Conservation (phyloP, 495 filamentous ascomycete species). For the Xylaria acuta region DNA sequence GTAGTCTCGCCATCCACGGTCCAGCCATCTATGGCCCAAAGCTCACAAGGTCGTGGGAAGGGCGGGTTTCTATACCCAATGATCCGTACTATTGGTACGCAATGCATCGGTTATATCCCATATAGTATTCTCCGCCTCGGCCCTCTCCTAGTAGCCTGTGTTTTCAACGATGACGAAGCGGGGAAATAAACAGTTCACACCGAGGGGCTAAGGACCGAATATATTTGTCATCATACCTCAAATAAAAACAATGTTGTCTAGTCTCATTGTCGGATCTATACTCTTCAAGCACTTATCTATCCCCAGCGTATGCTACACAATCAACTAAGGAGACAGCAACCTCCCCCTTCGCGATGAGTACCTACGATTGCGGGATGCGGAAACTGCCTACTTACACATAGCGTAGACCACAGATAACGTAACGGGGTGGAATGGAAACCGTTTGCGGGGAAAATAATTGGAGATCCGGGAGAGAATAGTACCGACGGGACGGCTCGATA, state of each 20-base stretch:
- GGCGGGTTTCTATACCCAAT: background rate
- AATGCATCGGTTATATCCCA: conserved; percentile 9
- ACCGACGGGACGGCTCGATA: conserved; percentile 29
- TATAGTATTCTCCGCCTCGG: conserved; percentile 5
- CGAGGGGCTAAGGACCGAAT: background rate
- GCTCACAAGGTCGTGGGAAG: background rate
- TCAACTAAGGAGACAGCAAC: background rate
- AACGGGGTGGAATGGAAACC: conserved; percentile 31
- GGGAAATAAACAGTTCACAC: conserved; percentile 12
- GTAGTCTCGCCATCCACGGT: background rate
- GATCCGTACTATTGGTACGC: background rate
- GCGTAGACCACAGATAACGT: background rate
- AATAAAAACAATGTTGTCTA: background rate
- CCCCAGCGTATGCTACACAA: background rate
- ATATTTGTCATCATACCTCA: background rate
- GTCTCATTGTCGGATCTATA: background rate
- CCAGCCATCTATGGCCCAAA: background rate
- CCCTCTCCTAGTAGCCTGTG: background rate
- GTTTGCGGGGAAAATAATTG: conserved; percentile 22
- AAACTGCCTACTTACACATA: background rate
- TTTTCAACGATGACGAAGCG: conserved; percentile 15
- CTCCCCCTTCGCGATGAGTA: background rate
- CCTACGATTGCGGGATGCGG: background rate
- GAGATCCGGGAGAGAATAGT: conserved; percentile 38
- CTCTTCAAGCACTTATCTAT: too few relatives aligned